Conservation (phyloP, 345 rosid genomes). For the Pistacia integerrima region DNA sequence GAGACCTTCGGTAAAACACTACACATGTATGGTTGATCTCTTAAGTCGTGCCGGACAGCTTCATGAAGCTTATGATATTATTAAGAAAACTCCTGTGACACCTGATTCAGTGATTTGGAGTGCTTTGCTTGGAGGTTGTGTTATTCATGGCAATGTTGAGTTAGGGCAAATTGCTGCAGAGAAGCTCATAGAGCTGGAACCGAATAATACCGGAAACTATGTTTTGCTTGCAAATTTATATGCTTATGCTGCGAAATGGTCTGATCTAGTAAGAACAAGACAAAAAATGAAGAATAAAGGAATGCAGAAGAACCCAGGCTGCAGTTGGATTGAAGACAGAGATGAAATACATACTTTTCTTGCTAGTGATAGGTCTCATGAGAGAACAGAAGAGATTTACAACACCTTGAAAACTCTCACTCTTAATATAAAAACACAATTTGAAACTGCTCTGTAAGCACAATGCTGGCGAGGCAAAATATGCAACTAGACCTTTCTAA, state of each 20-base stretch:
- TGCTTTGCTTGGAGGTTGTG: slow-evolving; percentile 50
- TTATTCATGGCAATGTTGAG: slow-evolving; percentile 42
- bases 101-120: slow-evolving; percentile 63
- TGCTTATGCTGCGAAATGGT: slow-evolving; percentile 58
- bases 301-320: slow-evolving; percentile 57
- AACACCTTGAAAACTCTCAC: slow-evolving; percentile 43
- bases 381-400: slow-evolving; percentile 41
- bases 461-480: not conserved
- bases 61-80: slow-evolving; percentile 44
- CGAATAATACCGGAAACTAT: slow-evolving; percentile 48
- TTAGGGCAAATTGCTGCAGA: slow-evolving; percentile 51
- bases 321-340: slow-evolving; percentile 53
- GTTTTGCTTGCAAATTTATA: slow-evolving; percentile 52
- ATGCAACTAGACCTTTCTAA: not conserved
- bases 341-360: slow-evolving; percentile 47
- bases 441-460: slow-evolving; percentile 9
- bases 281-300: slow-evolving; percentile 36
- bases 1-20: slow-evolving; percentile 46
- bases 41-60: slow-evolving; percentile 51
- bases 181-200: slow-evolving; percentile 45
- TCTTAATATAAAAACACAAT: slow-evolving; percentile 40
- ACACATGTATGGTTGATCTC: slow-evolving; percentile 62
- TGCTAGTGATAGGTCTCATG: slow-evolving; percentile 48
- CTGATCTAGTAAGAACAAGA: slow-evolving; percentile 39
- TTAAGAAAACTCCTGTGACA: slow-evolving; percentile 40